phyloP scores from a whole-genome alignment of 2,329 filamentous ascomycete species.

The Alternaria triticimaculans region DNA sequence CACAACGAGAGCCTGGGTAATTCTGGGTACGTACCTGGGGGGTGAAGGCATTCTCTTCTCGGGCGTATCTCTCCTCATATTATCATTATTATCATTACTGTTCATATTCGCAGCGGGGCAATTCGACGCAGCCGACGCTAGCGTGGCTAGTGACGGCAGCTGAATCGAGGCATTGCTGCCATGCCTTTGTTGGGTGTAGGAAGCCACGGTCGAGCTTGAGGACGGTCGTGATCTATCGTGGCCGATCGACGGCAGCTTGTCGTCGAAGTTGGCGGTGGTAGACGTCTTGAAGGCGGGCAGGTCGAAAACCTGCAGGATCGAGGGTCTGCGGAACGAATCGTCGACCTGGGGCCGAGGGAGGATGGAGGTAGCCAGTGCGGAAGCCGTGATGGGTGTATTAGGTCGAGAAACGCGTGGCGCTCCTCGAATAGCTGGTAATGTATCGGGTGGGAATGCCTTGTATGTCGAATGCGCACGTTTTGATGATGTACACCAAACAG shows the following conservation, averaged over 20 bases:
- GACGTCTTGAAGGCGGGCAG: conserved; percentile 56
- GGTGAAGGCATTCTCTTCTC: conserved; percentile 37
- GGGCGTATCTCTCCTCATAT: conserved; percentile 29
- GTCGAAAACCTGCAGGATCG: conserved; percentile 57
- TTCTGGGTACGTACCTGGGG: conserved; percentile 35
- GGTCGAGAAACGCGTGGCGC: conserved; percentile 48
- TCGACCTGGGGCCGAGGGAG: conserved; percentile 66
- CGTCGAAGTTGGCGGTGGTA: conserved; percentile 49
- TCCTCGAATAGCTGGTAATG: conserved; percentile 27
- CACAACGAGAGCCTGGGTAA: not conserved
- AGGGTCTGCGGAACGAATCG: conserved; percentile 56
- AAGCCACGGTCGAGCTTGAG: conserved; percentile 59
- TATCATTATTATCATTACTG: conserved; percentile 34
- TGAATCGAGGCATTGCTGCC: conserved; percentile 51
- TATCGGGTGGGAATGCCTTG: conserved; percentile 12
- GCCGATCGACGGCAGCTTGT: conserved; percentile 56
- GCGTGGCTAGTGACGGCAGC: conserved; percentile 64
- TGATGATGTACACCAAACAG: conserved; percentile 22
- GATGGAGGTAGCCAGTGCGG: conserved; percentile 63
- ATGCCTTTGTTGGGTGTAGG: conserved; percentile 49
- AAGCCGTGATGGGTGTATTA: conserved; percentile 57
- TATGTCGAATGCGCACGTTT: conserved; percentile 14
- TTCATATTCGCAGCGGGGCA: conserved; percentile 53
- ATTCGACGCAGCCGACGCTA: conserved; percentile 64
- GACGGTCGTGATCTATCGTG: conserved; percentile 61